Base-by-base conservation (phyloP, 257 asterid genomes). In the Anisodus tanguticus region DNA sequence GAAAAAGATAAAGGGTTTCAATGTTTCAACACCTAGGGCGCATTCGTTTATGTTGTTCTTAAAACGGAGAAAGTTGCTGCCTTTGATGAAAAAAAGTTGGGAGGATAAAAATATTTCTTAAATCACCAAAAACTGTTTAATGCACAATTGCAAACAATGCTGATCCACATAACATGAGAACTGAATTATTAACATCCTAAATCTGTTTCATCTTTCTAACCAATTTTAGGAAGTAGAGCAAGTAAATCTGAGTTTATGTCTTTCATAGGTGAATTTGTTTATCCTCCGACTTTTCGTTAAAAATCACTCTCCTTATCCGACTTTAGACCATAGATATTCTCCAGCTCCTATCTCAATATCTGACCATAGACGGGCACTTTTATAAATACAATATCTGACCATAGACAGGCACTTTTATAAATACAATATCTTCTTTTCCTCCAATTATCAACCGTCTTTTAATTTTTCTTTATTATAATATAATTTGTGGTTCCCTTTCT, bases 311-410 rank as follows among this genome's bases (percentile, higher is more conserved):
- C 72, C 72, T 8, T 12, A 51, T 39, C n/a, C 9, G 49, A 68
- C 26, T 13, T 15, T 68, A 68, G 51, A 68, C 76, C 47, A 66
- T 68, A 68, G 76, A 68, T 37, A 68, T 68, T 68, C 49, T 35
- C 74, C 22, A 4, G 45, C 19, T 35, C 16, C 49, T n/a, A 67
- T 13, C 74, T 67, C 71, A 67, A 35, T n/a, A 62, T n/a, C 35
- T 62, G 49, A 67, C 49, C 49, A 67, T 37, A 35, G 74, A 35
- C 19, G 5, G 19, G 49, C 6, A 66, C 31, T 37, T 12, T 15
- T 39, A 68, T 3, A 68, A 68, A 68, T 68, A 12, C 51, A 67
- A 35, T n/a, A 62, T n/a, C 35, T 62, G 49, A 67, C 49, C 49
- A 67, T 37, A 35, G 74, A 35, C 19, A 12, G 19, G 49, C 6